Evolutionary conservation across 805 yeast species (phyloP).

Genomic region (Kluyveromyces nonfermentans): DNA sequence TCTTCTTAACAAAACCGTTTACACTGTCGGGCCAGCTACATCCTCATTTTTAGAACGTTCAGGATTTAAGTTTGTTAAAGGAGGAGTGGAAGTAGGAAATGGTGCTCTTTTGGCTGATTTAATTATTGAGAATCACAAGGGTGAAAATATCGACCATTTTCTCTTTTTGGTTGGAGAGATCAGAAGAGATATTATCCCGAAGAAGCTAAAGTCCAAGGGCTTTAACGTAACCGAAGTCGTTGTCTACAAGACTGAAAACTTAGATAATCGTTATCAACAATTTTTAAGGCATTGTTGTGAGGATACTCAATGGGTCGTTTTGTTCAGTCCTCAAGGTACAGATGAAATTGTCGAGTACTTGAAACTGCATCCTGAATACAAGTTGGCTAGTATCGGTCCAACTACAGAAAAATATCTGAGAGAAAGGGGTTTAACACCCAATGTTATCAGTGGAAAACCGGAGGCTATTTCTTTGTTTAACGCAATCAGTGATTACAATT

Average conservation of each 20-base stretch:
- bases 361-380: conserved; percentile 9
- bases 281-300: conserved; percentile 19
- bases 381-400: conserved; percentile 79
- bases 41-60: conserved; percentile 41
- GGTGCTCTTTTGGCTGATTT: conserved; percentile 62
- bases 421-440: conserved; percentile 44
- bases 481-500: conserved; percentile 17
- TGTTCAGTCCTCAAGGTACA: conserved; percentile 90
- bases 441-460: conserved; percentile 64
- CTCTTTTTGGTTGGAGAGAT: conserved; percentile 81
- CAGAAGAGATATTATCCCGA: conserved; percentile 74
- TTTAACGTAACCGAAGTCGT: conserved; percentile 40
- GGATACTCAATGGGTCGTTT: conserved; percentile 57
- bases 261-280: conserved; percentile 37
- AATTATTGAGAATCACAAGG: conserved; percentile 30
- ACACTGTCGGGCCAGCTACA: conserved; percentile 92
- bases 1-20: conserved; percentile 46
- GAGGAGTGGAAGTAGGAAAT: conserved; percentile 74
- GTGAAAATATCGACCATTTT: conserved; percentile 20
- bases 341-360: conserved; percentile 45
- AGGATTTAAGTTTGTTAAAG: conserved; percentile 63
- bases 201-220: conserved; percentile 31
- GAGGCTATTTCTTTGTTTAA: conserved; percentile 49
- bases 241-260: conserved; percentile 57
- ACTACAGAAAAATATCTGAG: conserved; percentile 64